Evolutionary conservation across 257 asterid species (phyloP), one percentile per base, ranked within the genome.

Genomic region (Datura wrightii): DNA sequence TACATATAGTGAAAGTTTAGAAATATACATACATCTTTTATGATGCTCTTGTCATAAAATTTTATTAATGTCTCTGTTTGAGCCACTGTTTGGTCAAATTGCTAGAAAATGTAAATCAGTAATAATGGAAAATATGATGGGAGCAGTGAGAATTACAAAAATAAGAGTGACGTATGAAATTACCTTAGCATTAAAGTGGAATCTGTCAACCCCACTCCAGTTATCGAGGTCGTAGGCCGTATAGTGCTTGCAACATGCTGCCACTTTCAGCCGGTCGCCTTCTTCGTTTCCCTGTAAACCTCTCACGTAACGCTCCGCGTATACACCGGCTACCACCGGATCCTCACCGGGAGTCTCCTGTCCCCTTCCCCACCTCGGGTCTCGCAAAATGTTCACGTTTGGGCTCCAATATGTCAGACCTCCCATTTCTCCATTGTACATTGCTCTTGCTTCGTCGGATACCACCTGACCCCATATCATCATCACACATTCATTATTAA

Each of bases 291-390:
- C 97, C 88, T 95, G 98, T 58, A 95, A 82, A 2, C 98, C 98
- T 10, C 89, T 85, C 0, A 95, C 97, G 6, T 92, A 95, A 72
- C 94, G 91, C 18, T 93, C 94, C 0, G 98, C 98, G 60, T 95
- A 95, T 19, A 65, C 74, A 41, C 90, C 97, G 84, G 97, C 94
- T 0, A 95, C 81, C 39, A 92, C 31, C 5, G 98, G 98, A 58
- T 95, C 98, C 60, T 95, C 98, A 5, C 98, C 98, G 85, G 97
- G 98, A 36, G 97, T 94, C 42, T 95, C 98, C 89, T 95, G 98
- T 15, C 98, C 97, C 42, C 98, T 88, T 44, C 98, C 98, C 98
- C 98, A 95, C 88, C 98, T 85, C 3, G 98, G 98, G 81, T 95
- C 98, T 9, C 98, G 90, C 63, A 94, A 88, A 60, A 95, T 94